These are phyloP conservation scores for Annulohypoxylon moriforme DNA, from an alignment of 495 filamentous ascomycete genomes.

Conservation along the genomic window DNA sequence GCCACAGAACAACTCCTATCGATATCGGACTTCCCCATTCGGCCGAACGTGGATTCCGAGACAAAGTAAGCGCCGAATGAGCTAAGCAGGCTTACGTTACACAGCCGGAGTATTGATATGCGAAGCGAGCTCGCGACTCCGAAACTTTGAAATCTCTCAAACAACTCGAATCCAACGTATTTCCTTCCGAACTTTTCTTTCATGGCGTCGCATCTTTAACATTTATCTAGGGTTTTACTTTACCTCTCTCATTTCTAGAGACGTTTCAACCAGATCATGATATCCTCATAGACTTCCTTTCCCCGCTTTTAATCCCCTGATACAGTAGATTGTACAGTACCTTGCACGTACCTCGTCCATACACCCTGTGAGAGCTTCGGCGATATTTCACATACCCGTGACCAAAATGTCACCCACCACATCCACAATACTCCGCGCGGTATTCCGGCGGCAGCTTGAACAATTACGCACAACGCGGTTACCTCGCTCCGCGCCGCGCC, in stretches of 20 bases:
- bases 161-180: background rate
- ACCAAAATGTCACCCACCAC: constrained; percentile 17
- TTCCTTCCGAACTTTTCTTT: background rate
- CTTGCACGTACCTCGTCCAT: background rate
- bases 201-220: background rate
- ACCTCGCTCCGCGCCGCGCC: constrained; percentile 28
- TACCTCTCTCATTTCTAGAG: background rate
- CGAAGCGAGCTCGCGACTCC: constrained; percentile 23
- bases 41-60: constrained; percentile 5
- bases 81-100: background rate
- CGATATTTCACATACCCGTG: background rate
- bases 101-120: constrained; percentile 14
- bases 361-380: background rate
- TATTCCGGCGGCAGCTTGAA: constrained; percentile 30
- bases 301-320: background rate
- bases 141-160: constrained; percentile 15
- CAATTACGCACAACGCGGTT: constrained; percentile 24
- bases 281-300: constrained; percentile 17
- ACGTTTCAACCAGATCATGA: constrained; percentile 8
- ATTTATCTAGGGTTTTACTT: background rate
- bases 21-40: constrained; percentile 10
- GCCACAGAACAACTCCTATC: background rate
- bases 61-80: background rate
- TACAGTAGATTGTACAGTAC: background rate
- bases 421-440: constrained; percentile 13